Evolutionary conservation across 73 alveolate species (phyloP).

Genomic region (Uronychia binucleata): DNA sequence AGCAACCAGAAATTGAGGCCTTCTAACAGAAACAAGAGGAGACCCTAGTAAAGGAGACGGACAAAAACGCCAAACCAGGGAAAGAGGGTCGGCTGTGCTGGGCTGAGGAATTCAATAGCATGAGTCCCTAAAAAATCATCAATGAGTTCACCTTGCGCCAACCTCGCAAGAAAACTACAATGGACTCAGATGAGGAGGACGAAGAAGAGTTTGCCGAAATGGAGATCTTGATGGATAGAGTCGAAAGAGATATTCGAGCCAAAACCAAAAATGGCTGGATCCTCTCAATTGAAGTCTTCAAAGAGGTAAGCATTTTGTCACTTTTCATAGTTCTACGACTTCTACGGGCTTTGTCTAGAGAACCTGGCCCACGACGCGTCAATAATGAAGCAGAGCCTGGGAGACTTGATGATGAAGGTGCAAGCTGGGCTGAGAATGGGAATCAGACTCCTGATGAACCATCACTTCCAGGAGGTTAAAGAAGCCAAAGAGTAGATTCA

Average conservation of each 20-base stretch:
- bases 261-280: not conserved
- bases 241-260: not conserved
- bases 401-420: not conserved
- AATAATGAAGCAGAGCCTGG: not conserved
- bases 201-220: no score
- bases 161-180: no score
- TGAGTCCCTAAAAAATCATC: no score
- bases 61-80: no score
- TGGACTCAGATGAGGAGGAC: no score
- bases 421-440: not conserved
- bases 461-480: not conserved
- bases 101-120: no score
- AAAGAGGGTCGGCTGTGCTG: no score
- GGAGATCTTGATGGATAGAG: no score
- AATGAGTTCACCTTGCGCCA: no score
- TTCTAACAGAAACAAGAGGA: no score
- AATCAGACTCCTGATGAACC: not conserved
- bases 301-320: not conserved
- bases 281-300: not conserved
- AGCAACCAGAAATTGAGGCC: no score
- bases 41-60: no score
- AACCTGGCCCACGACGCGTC: not conserved
- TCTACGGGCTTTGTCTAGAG: not conserved
- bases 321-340: not conserved
- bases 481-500: not conserved